Percentiles rank a stretch among this genome's conserved stretches.
Conservation (phyloP, 2,329 filamentous ascomycete genomes). For the Fusarium secorum region DNA sequence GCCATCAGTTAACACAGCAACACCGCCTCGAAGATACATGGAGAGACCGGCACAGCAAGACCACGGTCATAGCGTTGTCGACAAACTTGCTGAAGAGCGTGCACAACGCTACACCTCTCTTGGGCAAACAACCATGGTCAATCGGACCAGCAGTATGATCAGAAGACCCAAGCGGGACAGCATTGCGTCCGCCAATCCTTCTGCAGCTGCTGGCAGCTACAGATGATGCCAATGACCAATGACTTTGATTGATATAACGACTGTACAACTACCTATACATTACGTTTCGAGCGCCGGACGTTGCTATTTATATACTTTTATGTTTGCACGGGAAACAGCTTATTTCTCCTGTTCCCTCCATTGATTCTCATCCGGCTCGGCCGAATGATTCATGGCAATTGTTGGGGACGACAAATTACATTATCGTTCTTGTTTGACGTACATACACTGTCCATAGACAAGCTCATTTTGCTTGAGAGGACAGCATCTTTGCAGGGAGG, state of each 20-base stretch:
- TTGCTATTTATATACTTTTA: constrained; percentile 44
- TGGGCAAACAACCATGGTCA: constrained; percentile 52
- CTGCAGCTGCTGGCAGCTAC: constrained; percentile 53
- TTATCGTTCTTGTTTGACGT: constrained; percentile 24
- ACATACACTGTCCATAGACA: constrained; percentile 24
- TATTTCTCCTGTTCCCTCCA: constrained; percentile 7
- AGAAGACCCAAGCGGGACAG: constrained; percentile 55
- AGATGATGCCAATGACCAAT: constrained; percentile 51
- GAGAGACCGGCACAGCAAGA: constrained; percentile 44
- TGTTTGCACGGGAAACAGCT: constrained; percentile 31
- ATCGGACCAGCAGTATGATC: constrained; percentile 57
- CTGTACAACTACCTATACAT: constrained; percentile 39
- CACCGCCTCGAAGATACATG: constrained; percentile 57
- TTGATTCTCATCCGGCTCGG: constrained; percentile 23
- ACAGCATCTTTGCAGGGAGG: constrained; percentile 11
- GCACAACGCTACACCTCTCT: constrained; percentile 54
- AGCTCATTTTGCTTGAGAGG: constrained; percentile 9
- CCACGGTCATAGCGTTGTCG: constrained; percentile 43
- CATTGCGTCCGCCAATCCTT: constrained; percentile 46
- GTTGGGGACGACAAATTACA: constrained; percentile 14
- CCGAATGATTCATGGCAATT: constrained; percentile 39
- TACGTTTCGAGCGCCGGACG: constrained; percentile 43
- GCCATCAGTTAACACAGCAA: constrained; percentile 49
- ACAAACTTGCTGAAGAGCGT: constrained; percentile 40
- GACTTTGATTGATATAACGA: constrained; percentile 40